phyloP scores from a whole-genome alignment of 2,329 filamentous ascomycete species.

The Dothideomycetes sp. region DNA sequence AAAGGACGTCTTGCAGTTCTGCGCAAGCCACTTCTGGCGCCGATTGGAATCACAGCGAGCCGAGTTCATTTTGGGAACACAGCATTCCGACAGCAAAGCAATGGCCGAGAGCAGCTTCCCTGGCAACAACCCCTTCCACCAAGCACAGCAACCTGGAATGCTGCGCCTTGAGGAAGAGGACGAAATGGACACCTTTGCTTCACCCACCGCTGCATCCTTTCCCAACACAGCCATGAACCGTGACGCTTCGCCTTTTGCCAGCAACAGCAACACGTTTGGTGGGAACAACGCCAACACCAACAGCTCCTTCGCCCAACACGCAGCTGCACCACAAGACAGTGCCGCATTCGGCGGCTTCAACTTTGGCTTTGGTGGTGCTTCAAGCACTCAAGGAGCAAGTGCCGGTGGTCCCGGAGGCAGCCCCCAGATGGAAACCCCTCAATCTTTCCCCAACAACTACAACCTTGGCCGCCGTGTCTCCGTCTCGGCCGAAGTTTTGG shows the following conservation, averaged over 20 bases:
- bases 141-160: conserved; percentile 31
- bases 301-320: conserved; percentile 21
- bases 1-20: conserved; percentile 59
- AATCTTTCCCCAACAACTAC: conserved; percentile 82
- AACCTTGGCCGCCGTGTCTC: conserved; percentile 89
- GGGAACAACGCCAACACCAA: conserved; percentile 19
- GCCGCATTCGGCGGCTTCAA: conserved; percentile 29
- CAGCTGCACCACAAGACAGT: conserved; percentile 12
- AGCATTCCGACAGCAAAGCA: conserved; percentile 35
- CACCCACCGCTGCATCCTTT: conserved; percentile 53
- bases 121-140: conserved; percentile 68
- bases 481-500: conserved; percentile 91
- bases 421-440: conserved; percentile 40
- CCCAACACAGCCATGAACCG: conserved; percentile 36
- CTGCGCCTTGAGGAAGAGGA: conserved; percentile 71
- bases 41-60: conserved; percentile 57
- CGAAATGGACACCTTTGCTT: conserved; percentile 65
- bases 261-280: conserved; percentile 29
- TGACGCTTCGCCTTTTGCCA: conserved; percentile 43
- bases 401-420: conserved; percentile 31
- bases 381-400: conserved; percentile 30
- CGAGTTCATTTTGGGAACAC: conserved; percentile 44
- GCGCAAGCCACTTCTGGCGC: conserved; percentile 57
- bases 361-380: conserved; percentile 19
- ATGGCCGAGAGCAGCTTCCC: conserved; percentile 73